These are phyloP conservation scores for Ganoderma lucidum DNA, from an alignment of 1,284 basidiomycete species.

Conservation along the genomic window DNA sequence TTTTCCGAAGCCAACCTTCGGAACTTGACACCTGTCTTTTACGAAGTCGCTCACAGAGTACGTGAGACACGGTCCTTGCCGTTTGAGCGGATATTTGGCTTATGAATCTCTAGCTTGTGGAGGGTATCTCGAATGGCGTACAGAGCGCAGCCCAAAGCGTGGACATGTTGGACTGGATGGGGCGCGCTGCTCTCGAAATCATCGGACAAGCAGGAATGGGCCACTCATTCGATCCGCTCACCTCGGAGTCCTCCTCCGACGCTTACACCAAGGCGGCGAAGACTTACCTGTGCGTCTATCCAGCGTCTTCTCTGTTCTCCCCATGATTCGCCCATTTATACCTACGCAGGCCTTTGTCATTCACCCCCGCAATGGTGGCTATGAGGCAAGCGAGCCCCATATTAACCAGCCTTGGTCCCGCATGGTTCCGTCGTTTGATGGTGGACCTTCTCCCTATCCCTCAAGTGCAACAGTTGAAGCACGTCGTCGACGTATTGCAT, in stretches of 20 bases:
- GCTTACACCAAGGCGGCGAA: conserved; percentile 46
- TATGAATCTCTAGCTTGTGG: conserved; percentile 17
- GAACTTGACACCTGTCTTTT: conserved; percentile 38
- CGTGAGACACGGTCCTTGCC: background rate
- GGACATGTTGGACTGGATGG: conserved; percentile 47
- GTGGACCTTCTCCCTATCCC: conserved; percentile 29
- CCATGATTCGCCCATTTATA: background rate
- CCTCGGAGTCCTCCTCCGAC: conserved; percentile 35
- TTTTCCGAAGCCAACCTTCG: conserved; percentile 42
- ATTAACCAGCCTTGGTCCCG: conserved; percentile 25
- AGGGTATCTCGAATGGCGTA: conserved; percentile 31
- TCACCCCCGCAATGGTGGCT: conserved; percentile 30
- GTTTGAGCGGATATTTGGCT: background rate
- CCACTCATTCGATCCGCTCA: conserved; percentile 49
- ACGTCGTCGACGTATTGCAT: conserved; percentile 30
- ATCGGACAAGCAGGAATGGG: conserved; percentile 48
- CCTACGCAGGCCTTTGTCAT: conserved; percentile 25
- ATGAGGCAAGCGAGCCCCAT: conserved; percentile 27
- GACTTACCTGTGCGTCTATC: conserved; percentile 34
- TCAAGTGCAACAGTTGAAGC: conserved; percentile 28
- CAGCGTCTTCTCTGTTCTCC: background rate
- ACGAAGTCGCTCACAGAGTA: conserved; percentile 39
- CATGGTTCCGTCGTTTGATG: conserved; percentile 27
- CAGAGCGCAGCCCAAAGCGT: conserved; percentile 39
- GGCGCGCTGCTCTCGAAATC: conserved; percentile 44